A percentile compares a stretch with the other conserved stretches of the same genome.
Evolutionary conservation across 73 alveolate genomes (phyloP).

Genomic region (Paramecium primaurelia): DNA sequence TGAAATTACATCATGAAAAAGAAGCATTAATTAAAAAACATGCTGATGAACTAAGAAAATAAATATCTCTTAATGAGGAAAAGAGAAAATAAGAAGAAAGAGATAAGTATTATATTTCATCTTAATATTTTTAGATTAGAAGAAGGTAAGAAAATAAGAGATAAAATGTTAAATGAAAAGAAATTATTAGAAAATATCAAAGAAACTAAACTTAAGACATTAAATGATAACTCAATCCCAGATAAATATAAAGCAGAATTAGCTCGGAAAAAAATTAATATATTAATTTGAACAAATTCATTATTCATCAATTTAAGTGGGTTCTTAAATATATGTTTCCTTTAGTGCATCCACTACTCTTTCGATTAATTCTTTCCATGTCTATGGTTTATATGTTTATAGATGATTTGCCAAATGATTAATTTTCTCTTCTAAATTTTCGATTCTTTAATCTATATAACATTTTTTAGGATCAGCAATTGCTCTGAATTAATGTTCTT

Average conservation of each 20-base stretch:
- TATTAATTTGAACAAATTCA: conserved; percentile 4
- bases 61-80: conserved; percentile 82
- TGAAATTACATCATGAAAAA: conserved; percentile 71
- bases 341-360: conserved; percentile 57
- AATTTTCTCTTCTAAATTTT: conserved; percentile 45
- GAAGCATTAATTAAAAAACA: conserved; percentile 69
- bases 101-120: conserved; percentile 49
- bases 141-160: conserved; percentile 94
- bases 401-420: conserved; percentile 33
- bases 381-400: neutral
- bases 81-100: conserved; percentile 67
- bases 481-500: conserved; percentile 56
- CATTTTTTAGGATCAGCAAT: conserved; percentile 63
- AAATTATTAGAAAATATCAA: conserved; percentile 87
- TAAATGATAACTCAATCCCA: conserved; percentile 72
- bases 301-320: neutral
- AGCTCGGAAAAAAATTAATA: conserved; percentile 76
- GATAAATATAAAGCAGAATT: conserved; percentile 90
- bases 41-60: conserved; percentile 79
- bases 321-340: conserved; percentile 1
- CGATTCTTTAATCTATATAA: conserved; percentile 57
- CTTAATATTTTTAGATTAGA: conserved; percentile 62
- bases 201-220: conserved; percentile 75
- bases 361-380: conserved; percentile 50
- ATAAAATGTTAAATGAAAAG: conserved; percentile 80